phyloP scores from a whole-genome alignment of 2,329 filamentous ascomycete genomes.

The Colletotrichum tropicale region DNA sequence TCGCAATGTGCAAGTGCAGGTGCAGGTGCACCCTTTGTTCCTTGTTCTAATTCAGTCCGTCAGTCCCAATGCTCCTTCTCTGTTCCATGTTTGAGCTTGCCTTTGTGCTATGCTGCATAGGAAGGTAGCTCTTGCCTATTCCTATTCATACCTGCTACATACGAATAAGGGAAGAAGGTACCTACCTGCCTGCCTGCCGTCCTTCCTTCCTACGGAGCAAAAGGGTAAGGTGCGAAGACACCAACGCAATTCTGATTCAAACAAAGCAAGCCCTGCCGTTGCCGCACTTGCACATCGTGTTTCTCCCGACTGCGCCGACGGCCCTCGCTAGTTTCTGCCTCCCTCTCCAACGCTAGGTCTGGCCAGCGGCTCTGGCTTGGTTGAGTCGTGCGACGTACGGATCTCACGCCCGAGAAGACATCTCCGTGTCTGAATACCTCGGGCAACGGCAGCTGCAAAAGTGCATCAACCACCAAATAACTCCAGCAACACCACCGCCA shows the following conservation, averaged over 20 bases:
- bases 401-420: background rate
- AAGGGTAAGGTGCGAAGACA: background rate
- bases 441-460: background rate
- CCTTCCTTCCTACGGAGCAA: background rate
- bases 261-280: background rate
- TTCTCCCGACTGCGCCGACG: background rate
- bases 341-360: background rate
- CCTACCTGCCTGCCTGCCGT: background rate
- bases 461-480: background rate
- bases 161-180: background rate
- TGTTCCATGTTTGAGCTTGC: background rate
- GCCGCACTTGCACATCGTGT: background rate
- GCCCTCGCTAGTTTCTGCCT: background rate
- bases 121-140: background rate
- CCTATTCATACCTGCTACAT: background rate
- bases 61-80: background rate
- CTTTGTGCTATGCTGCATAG: background rate
- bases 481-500: background rate
- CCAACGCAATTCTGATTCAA: background rate
- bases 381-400: background rate
- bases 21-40: background rate
- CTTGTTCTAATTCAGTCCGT: background rate
- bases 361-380: background rate
- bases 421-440: background rate
- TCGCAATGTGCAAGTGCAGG: background rate